Conservation (phyloP, 1,139 yeast genomes). For the Suhomyces maxii region DNA sequence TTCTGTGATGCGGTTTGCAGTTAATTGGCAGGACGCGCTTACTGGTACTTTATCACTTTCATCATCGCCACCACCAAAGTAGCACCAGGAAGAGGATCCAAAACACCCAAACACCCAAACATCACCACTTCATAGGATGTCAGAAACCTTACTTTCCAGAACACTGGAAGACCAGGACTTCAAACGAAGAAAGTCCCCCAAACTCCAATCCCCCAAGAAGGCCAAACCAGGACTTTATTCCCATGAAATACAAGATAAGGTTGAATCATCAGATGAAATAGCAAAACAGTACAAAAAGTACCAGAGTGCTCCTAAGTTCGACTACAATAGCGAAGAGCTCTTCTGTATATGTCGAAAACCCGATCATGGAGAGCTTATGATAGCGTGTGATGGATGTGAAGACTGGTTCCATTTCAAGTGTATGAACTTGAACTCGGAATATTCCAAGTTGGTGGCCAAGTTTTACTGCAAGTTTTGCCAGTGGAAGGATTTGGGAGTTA, state of each 20-base stretch:
- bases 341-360: slow-evolving; percentile 80
- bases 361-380: slow-evolving; percentile 77
- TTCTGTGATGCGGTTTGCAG: not conserved
- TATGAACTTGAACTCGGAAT: slow-evolving; percentile 56
- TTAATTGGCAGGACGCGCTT: not conserved
- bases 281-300: slow-evolving; percentile 48
- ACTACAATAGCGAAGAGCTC: slow-evolving; percentile 58
- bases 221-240: not conserved
- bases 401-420: slow-evolving; percentile 93
- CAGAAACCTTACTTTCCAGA: not conserved
- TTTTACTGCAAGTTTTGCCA: slow-evolving; percentile 79
- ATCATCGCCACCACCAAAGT: not conserved
- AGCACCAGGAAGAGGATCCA: not conserved
- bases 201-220: slow-evolving; percentile 1
- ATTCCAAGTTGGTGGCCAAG: slow-evolving; percentile 58
- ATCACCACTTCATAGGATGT: not conserved
- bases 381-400: slow-evolving; percentile 92
- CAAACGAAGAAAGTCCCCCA: slow-evolving; percentile 4
- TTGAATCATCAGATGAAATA: slow-evolving; percentile 39
- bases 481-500: slow-evolving; percentile 42
- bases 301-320: slow-evolving; percentile 43
- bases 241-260: slow-evolving; percentile 8
- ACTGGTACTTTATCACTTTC: not conserved
- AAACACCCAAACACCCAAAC: not conserved
- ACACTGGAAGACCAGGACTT: slow-evolving; percentile 1